Conservation (phyloP, 192 early-diverging fungal genomes). For the Kappamyces sp. region DNA sequence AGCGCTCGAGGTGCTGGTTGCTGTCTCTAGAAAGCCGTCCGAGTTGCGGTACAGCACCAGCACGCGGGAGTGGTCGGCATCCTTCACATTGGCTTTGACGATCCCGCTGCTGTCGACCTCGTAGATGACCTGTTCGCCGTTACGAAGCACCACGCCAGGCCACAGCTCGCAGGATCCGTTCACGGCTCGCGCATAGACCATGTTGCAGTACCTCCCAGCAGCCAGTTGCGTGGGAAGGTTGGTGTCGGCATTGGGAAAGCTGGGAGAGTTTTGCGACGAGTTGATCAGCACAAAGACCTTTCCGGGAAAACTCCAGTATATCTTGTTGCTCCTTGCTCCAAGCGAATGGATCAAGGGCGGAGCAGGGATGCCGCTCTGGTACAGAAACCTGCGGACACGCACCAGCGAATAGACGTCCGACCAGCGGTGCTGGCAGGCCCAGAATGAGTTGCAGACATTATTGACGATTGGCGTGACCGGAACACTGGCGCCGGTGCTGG, state of each 20-base stretch:
- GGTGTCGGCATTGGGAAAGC: not conserved
- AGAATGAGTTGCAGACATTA: not conserved
- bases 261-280: constrained; percentile 3
- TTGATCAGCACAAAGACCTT: constrained; percentile 14
- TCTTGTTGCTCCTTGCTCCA: constrained; percentile 5
- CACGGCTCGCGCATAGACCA: constrained; percentile 10
- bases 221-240: not conserved
- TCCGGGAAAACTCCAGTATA: constrained; percentile 12
- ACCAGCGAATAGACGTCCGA: constrained; percentile 10
- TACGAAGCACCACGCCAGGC: constrained; percentile 7
- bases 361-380: too few species aligned
- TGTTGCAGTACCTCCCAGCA: constrained; percentile 15
- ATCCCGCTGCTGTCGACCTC: constrained; percentile 3
- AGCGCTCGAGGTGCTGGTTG: not conserved
- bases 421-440: constrained; percentile 8
- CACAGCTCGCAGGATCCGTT: not conserved
- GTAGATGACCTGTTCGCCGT: not conserved
- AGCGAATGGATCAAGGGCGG: not conserved
- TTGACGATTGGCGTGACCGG: constrained; percentile 1
- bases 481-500: not conserved
- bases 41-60: constrained; percentile 4
- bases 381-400: constrained; percentile 5
- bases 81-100: not conserved
- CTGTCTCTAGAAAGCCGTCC: constrained; percentile 3
- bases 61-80: constrained; percentile 11